A percentile compares a stretch with the other conserved stretches of the same genome.
phyloP scores from a whole-genome alignment of 2,329 filamentous ascomycete species.

The Colletotrichum shisoi region DNA sequence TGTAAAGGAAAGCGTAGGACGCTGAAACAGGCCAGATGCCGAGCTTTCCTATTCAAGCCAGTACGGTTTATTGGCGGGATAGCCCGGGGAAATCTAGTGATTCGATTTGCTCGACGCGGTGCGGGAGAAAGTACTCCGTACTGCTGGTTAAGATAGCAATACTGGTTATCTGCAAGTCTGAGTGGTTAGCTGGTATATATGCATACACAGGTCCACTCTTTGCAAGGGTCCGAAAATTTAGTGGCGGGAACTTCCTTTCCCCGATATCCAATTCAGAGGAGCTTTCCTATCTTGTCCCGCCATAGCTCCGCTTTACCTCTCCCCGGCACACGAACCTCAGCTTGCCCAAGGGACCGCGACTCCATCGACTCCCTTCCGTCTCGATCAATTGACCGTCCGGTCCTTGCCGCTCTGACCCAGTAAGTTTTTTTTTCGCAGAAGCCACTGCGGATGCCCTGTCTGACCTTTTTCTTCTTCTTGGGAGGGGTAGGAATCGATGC shows the following conservation, averaged over 20 bases:
- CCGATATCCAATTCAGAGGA: slow-evolving; percentile 29
- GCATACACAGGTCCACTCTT: background rate
- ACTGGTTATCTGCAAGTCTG: background rate
- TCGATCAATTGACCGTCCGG: slow-evolving; percentile 23
- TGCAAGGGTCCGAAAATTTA: slow-evolving; percentile 30
- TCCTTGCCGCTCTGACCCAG: slow-evolving; percentile 22
- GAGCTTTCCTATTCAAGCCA: background rate
- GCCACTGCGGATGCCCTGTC: slow-evolving; percentile 27
- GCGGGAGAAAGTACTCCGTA: background rate
- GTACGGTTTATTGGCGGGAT: background rate
- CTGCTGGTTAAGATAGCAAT: no score
- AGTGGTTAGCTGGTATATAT: background rate
- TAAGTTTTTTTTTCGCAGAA: slow-evolving; percentile 18
- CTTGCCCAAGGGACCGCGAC: slow-evolving; percentile 17
- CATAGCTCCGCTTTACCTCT: slow-evolving; percentile 30
- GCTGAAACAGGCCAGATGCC: background rate
- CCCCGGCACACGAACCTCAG: slow-evolving; percentile 21
- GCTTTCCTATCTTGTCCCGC: slow-evolving; percentile 23
- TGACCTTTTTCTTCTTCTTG: slow-evolving; percentile 20
- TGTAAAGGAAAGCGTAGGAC: background rate
- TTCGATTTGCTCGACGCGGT: no score
- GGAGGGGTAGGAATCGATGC: slow-evolving; percentile 32
- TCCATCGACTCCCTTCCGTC: slow-evolving; percentile 18
- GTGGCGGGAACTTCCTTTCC: slow-evolving; percentile 39
- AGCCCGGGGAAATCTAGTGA: background rate